A percentile compares a stretch with the other conserved stretches of the same genome.
phyloP scores from a whole-genome alignment of 176 grass and related monocot genomes.

The Elymus sibiricus region DNA sequence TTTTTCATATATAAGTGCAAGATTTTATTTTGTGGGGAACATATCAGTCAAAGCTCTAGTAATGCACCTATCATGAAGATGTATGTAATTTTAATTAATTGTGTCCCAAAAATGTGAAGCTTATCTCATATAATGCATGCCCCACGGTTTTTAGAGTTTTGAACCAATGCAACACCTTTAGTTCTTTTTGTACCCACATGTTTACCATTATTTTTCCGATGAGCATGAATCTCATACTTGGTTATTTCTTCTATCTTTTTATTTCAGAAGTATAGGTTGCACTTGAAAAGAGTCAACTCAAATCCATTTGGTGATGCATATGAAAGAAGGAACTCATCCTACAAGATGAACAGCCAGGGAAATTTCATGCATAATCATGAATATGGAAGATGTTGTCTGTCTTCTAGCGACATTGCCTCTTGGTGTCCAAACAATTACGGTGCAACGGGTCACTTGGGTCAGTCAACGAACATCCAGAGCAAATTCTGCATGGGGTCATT shows the following conservation, averaged over 20 bases:
- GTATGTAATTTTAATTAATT: neutral
- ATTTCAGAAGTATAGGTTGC: constrained; percentile 65
- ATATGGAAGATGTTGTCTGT: neutral
- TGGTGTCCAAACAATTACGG: neutral
- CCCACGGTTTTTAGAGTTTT: neutral
- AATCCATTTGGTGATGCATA: constrained; percentile 7
- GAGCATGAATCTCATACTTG: neutral
- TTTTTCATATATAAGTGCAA: neutral
- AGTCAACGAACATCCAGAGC: neutral
- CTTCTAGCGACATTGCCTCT: neutral
- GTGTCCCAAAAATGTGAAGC: neutral
- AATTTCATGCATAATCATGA: constrained; percentile 21
- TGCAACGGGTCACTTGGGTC: constrained; percentile 1
- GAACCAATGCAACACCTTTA: neutral
- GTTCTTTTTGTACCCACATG: neutral
- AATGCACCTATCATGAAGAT: neutral
- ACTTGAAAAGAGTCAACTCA: constrained; percentile 26
- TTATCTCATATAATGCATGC: neutral
- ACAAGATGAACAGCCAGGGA: constrained; percentile 3
- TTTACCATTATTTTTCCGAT: neutral
- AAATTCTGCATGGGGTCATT: constrained; percentile 12
- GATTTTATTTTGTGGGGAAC: neutral
- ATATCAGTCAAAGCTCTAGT: neutral
- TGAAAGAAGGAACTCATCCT: constrained; percentile 5
- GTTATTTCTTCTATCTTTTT: neutral